phyloP scores from a whole-genome alignment of 2,329 filamentous ascomycete genomes.

The Aspergillus sp. region DNA sequence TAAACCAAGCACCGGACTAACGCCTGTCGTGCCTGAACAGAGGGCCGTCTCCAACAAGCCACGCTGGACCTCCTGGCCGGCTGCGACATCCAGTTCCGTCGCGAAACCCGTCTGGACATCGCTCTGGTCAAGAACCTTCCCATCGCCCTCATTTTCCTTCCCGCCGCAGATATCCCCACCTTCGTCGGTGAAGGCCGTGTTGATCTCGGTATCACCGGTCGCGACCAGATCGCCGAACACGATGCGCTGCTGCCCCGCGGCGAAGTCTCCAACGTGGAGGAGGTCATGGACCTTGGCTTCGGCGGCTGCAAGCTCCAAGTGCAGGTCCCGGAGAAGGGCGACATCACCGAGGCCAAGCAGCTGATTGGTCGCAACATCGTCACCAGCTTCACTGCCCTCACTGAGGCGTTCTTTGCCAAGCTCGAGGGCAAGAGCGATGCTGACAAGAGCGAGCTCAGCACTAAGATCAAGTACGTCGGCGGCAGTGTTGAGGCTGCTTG shows the following conservation, averaged over 20 bases:
- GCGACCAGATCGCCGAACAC: slow-evolving; percentile 90
- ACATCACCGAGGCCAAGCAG: slow-evolving; percentile 68
- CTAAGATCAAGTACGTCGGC: slow-evolving; percentile 90
- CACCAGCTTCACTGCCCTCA: slow-evolving; percentile 88
- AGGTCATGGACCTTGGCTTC: slow-evolving; percentile 87
- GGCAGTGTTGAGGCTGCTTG: slow-evolving; percentile 97
- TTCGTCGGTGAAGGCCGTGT: slow-evolving; percentile 95
- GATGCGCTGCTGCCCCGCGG: slow-evolving; percentile 57
- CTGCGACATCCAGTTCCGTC: slow-evolving; percentile 93
- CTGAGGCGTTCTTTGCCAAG: slow-evolving; percentile 78
- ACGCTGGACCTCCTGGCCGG: slow-evolving; percentile 88
- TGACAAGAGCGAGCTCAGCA: slow-evolving; percentile 55
- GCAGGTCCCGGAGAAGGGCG: slow-evolving; percentile 88
- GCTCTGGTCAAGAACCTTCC: slow-evolving; percentile 96
- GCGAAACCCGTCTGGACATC: slow-evolving; percentile 93
- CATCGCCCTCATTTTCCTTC: slow-evolving; percentile 94
- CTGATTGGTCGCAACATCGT: slow-evolving; percentile 91
- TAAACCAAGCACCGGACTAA: slow-evolving; percentile 14
- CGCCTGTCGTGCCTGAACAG: slow-evolving; percentile 48
- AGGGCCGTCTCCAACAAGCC: slow-evolving; percentile 88
- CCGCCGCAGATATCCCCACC: slow-evolving; percentile 93
- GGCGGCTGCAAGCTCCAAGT: slow-evolving; percentile 91
- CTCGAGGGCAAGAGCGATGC: slow-evolving; percentile 59
- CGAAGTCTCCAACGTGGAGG: slow-evolving; percentile 66
- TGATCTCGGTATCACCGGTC: slow-evolving; percentile 91